Evolutionary conservation across 2,329 filamentous ascomycete genomes (phyloP).

Genomic region (Tetracladium maxilliforme): DNA sequence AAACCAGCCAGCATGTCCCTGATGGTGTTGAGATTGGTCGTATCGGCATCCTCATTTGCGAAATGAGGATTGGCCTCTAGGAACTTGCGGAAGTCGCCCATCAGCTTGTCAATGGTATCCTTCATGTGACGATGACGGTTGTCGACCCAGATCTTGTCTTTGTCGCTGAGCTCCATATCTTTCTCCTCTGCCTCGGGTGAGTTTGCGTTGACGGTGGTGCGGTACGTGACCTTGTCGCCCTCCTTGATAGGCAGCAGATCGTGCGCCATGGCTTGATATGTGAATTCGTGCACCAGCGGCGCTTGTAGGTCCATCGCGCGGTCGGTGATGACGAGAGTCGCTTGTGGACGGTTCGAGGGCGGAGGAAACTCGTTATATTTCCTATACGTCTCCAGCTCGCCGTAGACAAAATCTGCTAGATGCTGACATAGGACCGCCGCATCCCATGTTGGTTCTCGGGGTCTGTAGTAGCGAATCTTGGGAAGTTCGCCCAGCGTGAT

Average conservation of each 20-base stretch:
- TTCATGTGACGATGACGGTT: slow-evolving; percentile 96
- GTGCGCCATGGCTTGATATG: slow-evolving; percentile 96
- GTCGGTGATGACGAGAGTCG: slow-evolving; percentile 76
- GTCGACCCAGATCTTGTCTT: slow-evolving; percentile 89
- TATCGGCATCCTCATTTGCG: slow-evolving; percentile 54
- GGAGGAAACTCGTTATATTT: slow-evolving; percentile 81
- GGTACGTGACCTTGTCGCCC: slow-evolving; percentile 75
- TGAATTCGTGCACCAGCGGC: slow-evolving; percentile 87
- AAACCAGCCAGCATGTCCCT: slow-evolving; percentile 94
- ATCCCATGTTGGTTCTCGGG: slow-evolving; percentile 62
- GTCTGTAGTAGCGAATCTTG: slow-evolving; percentile 80
- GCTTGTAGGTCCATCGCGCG: slow-evolving; percentile 85
- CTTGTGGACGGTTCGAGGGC: slow-evolving; percentile 60
- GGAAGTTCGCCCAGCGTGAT: slow-evolving; percentile 90
- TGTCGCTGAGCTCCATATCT: slow-evolving; percentile 81
- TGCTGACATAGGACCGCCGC: slow-evolving; percentile 78
- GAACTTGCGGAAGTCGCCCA: slow-evolving; percentile 86
- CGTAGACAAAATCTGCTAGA: slow-evolving; percentile 79
- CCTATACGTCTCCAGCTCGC: slow-evolving; percentile 80
- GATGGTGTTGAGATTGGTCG: slow-evolving; percentile 75
- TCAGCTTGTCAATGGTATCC: slow-evolving; percentile 86
- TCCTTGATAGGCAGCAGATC: slow-evolving; percentile 83
- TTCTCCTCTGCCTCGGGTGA: slow-evolving; percentile 59
- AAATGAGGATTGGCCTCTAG: slow-evolving; percentile 86
- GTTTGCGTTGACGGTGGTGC: slow-evolving; percentile 65